Evolutionary conservation across 257 asterid species (phyloP).

Genomic region (Rehmannia glutinosa): DNA sequence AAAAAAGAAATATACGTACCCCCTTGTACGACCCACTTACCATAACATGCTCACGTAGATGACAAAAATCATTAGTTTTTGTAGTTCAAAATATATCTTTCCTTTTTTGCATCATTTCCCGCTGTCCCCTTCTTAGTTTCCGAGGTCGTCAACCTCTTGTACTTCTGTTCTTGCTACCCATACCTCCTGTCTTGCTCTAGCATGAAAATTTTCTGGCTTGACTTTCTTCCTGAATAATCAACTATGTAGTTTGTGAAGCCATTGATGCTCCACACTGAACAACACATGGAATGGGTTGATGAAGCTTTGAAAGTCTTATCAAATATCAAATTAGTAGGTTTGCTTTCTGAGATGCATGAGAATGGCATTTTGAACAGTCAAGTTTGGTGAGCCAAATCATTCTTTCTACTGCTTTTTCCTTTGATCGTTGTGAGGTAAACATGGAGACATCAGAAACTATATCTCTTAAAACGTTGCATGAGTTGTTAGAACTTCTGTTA

Average conservation of each 20-base stretch:
- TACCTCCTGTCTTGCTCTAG: background rate
- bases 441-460: background rate
- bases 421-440: background rate
- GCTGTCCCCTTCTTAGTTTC: background rate
- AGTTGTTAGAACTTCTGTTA: background rate
- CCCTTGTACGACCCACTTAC: background rate
- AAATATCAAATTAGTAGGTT: background rate
- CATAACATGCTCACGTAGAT: background rate
- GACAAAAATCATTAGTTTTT: background rate
- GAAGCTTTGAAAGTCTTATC: background rate
- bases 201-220: background rate
- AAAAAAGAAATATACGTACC: background rate
- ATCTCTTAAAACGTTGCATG: background rate
- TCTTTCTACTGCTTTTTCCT: background rate
- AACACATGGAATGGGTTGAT: background rate
- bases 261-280: background rate
- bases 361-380: background rate
- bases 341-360: background rate
- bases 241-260: conserved; percentile 5
- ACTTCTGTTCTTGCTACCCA: background rate
- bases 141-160: background rate
- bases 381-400: background rate
- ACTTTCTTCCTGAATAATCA: background rate
- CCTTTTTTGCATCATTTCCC: background rate
- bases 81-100: background rate